phyloP scores from a whole-genome alignment of 176 grass and related monocot species.

The Eragrostis nindensis region DNA sequence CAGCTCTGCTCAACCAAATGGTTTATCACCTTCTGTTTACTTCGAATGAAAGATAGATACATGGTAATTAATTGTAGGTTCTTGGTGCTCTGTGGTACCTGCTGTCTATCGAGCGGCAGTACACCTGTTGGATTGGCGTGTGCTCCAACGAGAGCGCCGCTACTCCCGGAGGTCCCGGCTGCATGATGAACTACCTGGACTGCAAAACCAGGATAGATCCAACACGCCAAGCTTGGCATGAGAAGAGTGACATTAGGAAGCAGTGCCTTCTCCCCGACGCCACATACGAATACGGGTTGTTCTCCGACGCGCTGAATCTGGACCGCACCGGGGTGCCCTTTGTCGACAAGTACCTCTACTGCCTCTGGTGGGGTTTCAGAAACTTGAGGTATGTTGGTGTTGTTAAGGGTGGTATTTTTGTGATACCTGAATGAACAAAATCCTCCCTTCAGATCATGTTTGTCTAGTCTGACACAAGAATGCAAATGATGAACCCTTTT shows the following conservation, averaged over 20 bases:
- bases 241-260: slow-evolving; percentile 29
- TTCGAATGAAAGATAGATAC: slow-evolving; percentile 27
- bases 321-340: slow-evolving; percentile 53
- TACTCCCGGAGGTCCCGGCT: background rate
- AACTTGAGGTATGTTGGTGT: slow-evolving; percentile 81
- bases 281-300: slow-evolving; percentile 70
- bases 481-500: background rate
- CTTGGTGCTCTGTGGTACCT: slow-evolving; percentile 95
- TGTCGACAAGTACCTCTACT: slow-evolving; percentile 91
- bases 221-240: slow-evolving; percentile 49
- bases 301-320: slow-evolving; percentile 64
- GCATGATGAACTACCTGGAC: slow-evolving; percentile 64
- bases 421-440: background rate
- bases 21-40: background rate
- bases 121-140: slow-evolving; percentile 73
- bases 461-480: background rate
- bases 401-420: background rate
- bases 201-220: slow-evolving; percentile 40
- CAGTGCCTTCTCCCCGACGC: slow-evolving; percentile 46
- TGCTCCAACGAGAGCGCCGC: slow-evolving; percentile 57
- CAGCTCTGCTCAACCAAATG: background rate
- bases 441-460: background rate
- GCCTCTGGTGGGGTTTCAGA: slow-evolving; percentile 94
- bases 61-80: slow-evolving; percentile 43
- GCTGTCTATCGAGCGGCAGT: slow-evolving; percentile 89